Percentiles rank a stretch among this genome's conserved stretches.
phyloP scores from a whole-genome alignment of 352 stramenopile species.

The Aphanomyces cochlioides region DNA sequence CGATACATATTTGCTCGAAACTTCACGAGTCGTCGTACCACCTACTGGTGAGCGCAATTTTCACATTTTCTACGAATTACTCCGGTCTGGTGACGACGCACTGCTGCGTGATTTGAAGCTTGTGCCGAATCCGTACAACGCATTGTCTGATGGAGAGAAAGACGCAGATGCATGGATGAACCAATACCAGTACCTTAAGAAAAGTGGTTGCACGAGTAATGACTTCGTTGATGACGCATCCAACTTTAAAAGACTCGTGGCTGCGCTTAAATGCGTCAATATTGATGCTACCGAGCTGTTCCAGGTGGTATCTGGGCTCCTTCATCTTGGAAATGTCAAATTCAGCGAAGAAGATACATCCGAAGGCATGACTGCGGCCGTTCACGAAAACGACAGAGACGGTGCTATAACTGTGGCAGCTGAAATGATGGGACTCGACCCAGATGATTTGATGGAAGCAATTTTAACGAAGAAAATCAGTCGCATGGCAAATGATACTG shows the following conservation, averaged over 20 bases:
- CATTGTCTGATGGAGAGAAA: constrained; percentile 1
- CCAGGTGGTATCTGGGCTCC: constrained; percentile 39
- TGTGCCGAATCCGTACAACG: constrained; percentile 36
- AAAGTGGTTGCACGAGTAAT: constrained; percentile 17
- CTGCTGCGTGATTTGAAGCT: constrained; percentile 32
- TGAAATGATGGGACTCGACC: constrained; percentile 53
- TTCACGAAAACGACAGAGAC: background rate
- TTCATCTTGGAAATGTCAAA: constrained; percentile 47
- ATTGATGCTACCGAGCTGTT: constrained; percentile 40
- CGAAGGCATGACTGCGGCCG: background rate
- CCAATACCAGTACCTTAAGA: constrained; percentile 27
- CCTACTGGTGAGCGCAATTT: constrained; percentile 29
- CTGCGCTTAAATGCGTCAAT: constrained; percentile 38
- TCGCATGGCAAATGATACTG: constrained; percentile 58
- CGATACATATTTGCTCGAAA: constrained; percentile 67
- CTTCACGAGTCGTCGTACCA: constrained; percentile 40
- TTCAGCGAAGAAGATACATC: constrained; percentile 39
- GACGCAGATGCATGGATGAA: background rate
- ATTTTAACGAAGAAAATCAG: constrained; percentile 47
- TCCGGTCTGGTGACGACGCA: constrained; percentile 13
- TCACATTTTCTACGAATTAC: constrained; percentile 33
- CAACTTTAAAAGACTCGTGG: constrained; percentile 37
- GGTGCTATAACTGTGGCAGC: constrained; percentile 41
- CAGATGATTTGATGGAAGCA: constrained; percentile 52
- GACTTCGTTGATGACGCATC: constrained; percentile 39